Evolutionary conservation across 805 yeast species (phyloP).

Genomic region (Candida arabinofermentans): DNA sequence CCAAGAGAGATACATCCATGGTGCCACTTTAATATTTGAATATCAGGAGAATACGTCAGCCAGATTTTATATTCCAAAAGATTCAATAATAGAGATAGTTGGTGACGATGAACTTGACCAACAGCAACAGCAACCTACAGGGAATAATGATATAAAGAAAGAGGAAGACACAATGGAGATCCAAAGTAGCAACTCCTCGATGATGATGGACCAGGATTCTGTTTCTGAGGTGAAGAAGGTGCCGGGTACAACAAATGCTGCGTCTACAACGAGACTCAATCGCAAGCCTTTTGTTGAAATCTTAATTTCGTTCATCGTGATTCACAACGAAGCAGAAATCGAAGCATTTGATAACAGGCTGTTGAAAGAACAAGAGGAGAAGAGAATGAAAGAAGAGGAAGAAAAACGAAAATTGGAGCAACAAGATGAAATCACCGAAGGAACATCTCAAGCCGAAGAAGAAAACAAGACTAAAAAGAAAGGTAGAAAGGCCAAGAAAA

Average conservation of each 20-base stretch:
- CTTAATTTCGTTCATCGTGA: slow-evolving; percentile 44
- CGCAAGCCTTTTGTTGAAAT: slow-evolving; percentile 34
- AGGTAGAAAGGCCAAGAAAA: slow-evolving; percentile 24
- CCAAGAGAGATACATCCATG: slow-evolving; percentile 64
- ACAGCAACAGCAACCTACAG: neutral
- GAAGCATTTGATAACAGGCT: slow-evolving; percentile 39
- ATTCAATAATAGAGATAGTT: slow-evolving; percentile 64
- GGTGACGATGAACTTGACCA: slow-evolving; percentile 26
- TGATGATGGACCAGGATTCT: no score
- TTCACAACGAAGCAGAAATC: slow-evolving; percentile 48
- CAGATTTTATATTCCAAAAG: slow-evolving; percentile 71
- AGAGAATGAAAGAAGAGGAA: slow-evolving; percentile 27
- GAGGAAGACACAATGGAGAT: slow-evolving; percentile 9
- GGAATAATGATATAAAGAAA: slow-evolving; percentile 6
- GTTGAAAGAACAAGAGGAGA: slow-evolving; percentile 28
- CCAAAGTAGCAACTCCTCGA: no score
- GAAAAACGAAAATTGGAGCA: slow-evolving; percentile 20
- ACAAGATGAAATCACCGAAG: slow-evolving; percentile 20
- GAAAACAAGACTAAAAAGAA: slow-evolving; percentile 20
- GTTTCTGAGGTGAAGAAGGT: neutral
- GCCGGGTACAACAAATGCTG: neutral
- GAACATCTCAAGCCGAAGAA: slow-evolving; percentile 24
- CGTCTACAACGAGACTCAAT: slow-evolving; percentile 10
- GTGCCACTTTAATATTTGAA: slow-evolving; percentile 80
- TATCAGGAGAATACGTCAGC: slow-evolving; percentile 74